Base-by-base conservation (phyloP, 139 green algal genomes). In the Micractinium sp. region DNA sequence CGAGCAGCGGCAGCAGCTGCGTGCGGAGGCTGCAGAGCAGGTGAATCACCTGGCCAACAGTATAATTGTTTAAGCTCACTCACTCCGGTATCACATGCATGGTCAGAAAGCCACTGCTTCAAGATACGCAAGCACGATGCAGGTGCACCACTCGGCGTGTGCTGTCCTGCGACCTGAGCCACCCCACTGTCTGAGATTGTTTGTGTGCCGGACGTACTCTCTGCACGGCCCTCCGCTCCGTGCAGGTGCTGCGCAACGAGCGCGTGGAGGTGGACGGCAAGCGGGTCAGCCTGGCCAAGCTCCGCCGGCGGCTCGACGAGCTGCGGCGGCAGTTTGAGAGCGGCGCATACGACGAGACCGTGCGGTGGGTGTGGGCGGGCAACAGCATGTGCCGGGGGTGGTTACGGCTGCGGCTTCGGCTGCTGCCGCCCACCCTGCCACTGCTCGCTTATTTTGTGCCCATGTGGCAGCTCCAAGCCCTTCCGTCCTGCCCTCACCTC, bases 291-390 rank as follows among this genome's bases (percentile, higher is more conserved):
- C 31, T 36, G 29, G 69, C 69, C 38, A 31, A 31, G 14, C 36
- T 84, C n/a, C 41, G 36, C 13, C 41, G 56, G n/a, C 74, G 41
- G 41, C 20, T 91, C 53, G 38, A 82, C 15, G 76, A 81, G 38
- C 38, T 63, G 78, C 39, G 66, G 38, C 33, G 66, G 78, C 73
- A 60, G 88, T 91, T 74, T 82, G 79, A 91, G 76, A 78, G 38
- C 22, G 88, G 88, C 14, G 78, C 84, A 0, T 85, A 79, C 53
- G 88, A 91, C 7, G 61, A 83, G 61, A 56, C 63, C 0, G 38
- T 56, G 25, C 61, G 81, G 83, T 87, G 67, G 19, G 66, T 14
- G 33, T 29, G 5, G 23, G 56, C n/a, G 3, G 33, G 16, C 31
- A 3, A n/a, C n/a, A n/a, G n/a, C n/a, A n/a, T n/a, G n/a, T n/a